phyloP scores from a whole-genome alignment of 345 rosid species.

The Acer yangbiense region DNA sequence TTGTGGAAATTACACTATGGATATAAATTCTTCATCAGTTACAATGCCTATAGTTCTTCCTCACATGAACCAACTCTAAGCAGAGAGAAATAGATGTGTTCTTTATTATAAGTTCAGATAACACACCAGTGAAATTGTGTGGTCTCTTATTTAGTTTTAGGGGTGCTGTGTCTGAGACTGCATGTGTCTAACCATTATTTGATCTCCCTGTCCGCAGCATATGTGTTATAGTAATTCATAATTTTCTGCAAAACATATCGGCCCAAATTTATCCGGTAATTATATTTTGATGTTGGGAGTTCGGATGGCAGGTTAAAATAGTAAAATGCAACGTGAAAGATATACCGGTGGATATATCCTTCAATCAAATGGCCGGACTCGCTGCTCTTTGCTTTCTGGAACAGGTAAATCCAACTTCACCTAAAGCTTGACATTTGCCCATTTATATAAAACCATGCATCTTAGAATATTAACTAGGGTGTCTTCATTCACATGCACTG shows the following conservation, averaged over 20 bases:
- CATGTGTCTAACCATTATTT: not conserved
- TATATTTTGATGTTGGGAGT: constrained; percentile 9
- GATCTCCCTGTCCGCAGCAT: not conserved
- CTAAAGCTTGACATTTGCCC: not conserved
- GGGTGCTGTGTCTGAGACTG: not conserved
- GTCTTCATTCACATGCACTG: not conserved
- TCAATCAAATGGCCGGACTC: constrained; percentile 78
- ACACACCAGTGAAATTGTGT: not conserved
- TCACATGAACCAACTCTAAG: not conserved
- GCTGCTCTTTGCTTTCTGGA: constrained; percentile 75
- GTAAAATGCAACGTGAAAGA: constrained; percentile 65
- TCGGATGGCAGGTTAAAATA: constrained; percentile 66
- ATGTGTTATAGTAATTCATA: not conserved
- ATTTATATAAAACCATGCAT: not conserved
- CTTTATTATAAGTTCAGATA: not conserved
- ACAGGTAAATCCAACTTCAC: constrained; percentile 45
- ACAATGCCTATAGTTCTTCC: not conserved
- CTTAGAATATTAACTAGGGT: not conserved
- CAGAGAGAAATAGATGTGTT: not conserved
- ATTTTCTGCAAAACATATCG: not conserved
- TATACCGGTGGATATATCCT: constrained; percentile 79
- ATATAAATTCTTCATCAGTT: not conserved
- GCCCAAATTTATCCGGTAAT: constrained; percentile 1
- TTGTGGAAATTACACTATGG: not conserved
- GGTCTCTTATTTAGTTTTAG: not conserved